Evolutionary conservation across 768 basidiomycete genomes (phyloP).

Genomic region (Lyophyllum semitale): DNA sequence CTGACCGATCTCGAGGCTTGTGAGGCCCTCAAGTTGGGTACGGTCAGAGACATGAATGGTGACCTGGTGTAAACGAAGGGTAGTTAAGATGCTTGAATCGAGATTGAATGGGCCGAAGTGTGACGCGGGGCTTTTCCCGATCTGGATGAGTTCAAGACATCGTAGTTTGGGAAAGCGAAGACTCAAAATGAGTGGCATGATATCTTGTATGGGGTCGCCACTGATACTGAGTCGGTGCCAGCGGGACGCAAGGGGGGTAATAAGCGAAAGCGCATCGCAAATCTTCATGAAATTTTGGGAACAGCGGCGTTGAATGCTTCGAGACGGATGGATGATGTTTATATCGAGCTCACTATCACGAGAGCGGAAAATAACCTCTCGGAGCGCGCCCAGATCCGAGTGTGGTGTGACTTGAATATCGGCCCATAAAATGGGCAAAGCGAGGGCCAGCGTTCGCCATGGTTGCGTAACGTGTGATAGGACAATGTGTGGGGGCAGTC

Average conservation of each 20-base stretch:
- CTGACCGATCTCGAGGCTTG: neutral
- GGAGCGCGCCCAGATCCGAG: constrained; percentile 1
- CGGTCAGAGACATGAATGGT: constrained; percentile 3
- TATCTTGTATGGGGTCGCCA: neutral
- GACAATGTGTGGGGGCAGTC: neutral
- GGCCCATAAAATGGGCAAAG: constrained; percentile 2
- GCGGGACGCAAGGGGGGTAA: neutral
- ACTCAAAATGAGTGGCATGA: neutral
- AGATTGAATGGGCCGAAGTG: constrained; percentile 9
- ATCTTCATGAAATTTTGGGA: neutral
- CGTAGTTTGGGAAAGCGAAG: neutral
- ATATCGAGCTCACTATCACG: neutral
- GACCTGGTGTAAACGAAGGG: neutral
- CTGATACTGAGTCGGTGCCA: constrained; percentile 1
- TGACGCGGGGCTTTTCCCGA: neutral
- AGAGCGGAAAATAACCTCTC: neutral
- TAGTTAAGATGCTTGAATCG: neutral
- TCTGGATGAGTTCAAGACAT: constrained; percentile 2
- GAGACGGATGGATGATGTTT: neutral
- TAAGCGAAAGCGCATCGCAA: neutral
- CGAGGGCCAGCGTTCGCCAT: constrained; percentile 2
- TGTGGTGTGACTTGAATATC: neutral
- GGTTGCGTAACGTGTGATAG: neutral
- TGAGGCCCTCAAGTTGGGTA: constrained; percentile 1
- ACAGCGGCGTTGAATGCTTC: neutral